Percentiles rank a stretch among this genome's conserved stretches.
Conservation (phyloP, 768 basidiomycete genomes). For the Mrakia gelida region DNA sequence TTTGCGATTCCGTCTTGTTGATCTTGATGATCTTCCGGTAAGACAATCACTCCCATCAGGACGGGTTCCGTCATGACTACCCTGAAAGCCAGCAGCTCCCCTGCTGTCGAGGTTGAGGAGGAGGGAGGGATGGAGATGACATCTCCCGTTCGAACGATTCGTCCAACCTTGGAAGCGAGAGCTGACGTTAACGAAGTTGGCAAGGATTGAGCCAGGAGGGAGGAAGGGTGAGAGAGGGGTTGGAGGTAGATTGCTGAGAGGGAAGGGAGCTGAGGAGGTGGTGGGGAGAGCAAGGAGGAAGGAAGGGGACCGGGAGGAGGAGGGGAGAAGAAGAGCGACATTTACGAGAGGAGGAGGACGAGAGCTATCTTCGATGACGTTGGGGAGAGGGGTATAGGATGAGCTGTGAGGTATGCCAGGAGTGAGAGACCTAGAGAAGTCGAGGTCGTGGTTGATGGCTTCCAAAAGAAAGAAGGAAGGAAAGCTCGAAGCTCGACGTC, state of each 20-base stretch:
- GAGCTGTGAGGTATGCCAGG: too few relatives aligned
- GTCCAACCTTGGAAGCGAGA: neutral
- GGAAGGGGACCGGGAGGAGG: neutral
- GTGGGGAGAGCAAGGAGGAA: neutral
- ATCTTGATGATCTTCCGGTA: neutral
- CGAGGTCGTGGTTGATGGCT: neutral
- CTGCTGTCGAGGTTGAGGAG: neutral
- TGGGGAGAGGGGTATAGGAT: neutral
- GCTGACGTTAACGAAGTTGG: conserved; percentile 4
- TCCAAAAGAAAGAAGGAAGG: neutral
- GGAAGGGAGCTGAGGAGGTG: neutral
- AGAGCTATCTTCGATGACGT: neutral
- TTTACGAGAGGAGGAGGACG: neutral
- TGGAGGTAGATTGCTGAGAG: conserved; percentile 20
- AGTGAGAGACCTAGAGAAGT: neutral
- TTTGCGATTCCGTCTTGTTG: too few relatives aligned
- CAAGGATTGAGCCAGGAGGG: neutral
- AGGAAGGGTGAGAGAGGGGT: conserved; percentile 1
- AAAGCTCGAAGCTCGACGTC: neutral
- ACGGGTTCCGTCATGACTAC: conserved; percentile 30
- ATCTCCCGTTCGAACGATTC: conserved; percentile 25
- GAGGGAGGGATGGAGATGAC: conserved; percentile 15
- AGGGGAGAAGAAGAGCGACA: neutral
- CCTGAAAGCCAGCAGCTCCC: conserved; percentile 17
- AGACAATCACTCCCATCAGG: conserved; percentile 16